A percentile compares a stretch with the other conserved stretches of the same genome.
Conservation (phyloP, 1,284 basidiomycete genomes). For the Violaceomyces palustris region DNA sequence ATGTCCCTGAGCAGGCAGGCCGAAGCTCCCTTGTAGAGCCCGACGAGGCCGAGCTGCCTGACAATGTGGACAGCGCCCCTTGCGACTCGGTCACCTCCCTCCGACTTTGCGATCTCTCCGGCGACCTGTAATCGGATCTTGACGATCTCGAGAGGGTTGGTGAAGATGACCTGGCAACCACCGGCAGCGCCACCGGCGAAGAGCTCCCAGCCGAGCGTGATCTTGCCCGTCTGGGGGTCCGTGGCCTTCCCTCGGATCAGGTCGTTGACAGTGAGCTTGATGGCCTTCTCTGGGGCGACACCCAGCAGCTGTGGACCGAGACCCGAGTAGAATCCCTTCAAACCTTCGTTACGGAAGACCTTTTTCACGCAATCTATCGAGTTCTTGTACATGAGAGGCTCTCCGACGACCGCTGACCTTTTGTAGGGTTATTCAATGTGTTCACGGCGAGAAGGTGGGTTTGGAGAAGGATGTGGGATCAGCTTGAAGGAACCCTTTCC, state of each 20-base stretch:
- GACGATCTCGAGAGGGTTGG: constrained; percentile 79
- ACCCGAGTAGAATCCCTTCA: constrained; percentile 90
- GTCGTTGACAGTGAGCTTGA: constrained; percentile 91
- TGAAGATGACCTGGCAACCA: constrained; percentile 95
- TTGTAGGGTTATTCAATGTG: too few relatives aligned
- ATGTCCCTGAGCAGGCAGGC: constrained; percentile 85
- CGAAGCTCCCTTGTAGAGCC: constrained; percentile 83
- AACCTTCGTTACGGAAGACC: constrained; percentile 88
- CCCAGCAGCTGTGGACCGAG: constrained; percentile 92
- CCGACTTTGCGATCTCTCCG: constrained; percentile 77
- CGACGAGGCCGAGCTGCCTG: constrained; percentile 82
- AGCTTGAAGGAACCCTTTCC: too few relatives aligned
- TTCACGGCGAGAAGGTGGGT: too few relatives aligned
- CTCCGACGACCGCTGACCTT: constrained; percentile 47
- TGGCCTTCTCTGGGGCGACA: constrained; percentile 96
- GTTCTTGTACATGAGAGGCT: constrained; percentile 52
- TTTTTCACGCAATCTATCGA: constrained; percentile 78
- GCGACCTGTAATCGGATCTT: constrained; percentile 97
- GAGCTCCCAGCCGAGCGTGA: constrained; percentile 79
- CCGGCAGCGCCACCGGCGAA: constrained; percentile 87
- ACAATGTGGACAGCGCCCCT: constrained; percentile 88
- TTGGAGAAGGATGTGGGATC: too few relatives aligned
- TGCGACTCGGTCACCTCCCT: constrained; percentile 67
- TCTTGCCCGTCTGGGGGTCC: constrained; percentile 90
- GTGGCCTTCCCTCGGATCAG: constrained; percentile 74